These are phyloP conservation scores for Xanthoconium separans DNA, from an alignment of 1,284 basidiomycete species.

Conservation along the genomic window DNA sequence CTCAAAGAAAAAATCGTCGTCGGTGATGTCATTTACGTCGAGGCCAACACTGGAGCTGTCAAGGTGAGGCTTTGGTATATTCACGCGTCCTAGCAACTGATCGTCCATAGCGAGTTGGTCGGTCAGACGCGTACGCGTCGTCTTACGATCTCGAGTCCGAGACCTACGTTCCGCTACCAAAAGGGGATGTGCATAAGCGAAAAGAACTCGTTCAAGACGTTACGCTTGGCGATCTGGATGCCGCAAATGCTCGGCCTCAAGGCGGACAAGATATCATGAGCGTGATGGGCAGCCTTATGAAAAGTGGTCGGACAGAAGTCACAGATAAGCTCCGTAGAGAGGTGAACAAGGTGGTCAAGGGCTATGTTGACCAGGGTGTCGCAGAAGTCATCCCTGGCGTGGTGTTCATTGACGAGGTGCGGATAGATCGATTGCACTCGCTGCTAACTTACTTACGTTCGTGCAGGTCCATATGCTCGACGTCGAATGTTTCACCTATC, in stretches of 20 bases:
- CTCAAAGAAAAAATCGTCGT: conserved; percentile 97
- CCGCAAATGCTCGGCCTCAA: conserved; percentile 94
- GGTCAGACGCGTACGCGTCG: conserved; percentile 98
- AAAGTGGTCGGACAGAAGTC: conserved; percentile 92
- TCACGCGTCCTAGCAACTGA: background rate
- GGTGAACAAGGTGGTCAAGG: conserved; percentile 98
- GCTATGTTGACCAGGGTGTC: conserved; percentile 95
- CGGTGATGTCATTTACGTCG: conserved; percentile 97
- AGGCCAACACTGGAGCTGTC: conserved; percentile 92
- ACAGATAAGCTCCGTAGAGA: conserved; percentile 95
- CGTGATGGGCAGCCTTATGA: conserved; percentile 97
- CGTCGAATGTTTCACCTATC: conserved; percentile 93
- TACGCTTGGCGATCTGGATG: conserved; percentile 94
- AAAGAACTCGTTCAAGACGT: conserved; percentile 99
- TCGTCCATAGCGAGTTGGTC: conserved; percentile 76
- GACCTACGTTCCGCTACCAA: conserved; percentile 96
- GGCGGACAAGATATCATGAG: conserved; percentile 99
- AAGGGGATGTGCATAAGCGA: conserved; percentile 97
- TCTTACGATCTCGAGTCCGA: conserved; percentile 98
- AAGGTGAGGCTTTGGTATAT: conserved; percentile 59
- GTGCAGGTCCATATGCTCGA: conserved; percentile 2
- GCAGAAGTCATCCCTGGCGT: conserved; percentile 59
- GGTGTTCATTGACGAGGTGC: too few relatives aligned
- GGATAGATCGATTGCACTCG: too few relatives aligned
- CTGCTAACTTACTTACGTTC: too few relatives aligned